These are phyloP conservation scores for Arctium lappa DNA, from an alignment of 129 eudicot genomes.

Conservation along the genomic window DNA sequence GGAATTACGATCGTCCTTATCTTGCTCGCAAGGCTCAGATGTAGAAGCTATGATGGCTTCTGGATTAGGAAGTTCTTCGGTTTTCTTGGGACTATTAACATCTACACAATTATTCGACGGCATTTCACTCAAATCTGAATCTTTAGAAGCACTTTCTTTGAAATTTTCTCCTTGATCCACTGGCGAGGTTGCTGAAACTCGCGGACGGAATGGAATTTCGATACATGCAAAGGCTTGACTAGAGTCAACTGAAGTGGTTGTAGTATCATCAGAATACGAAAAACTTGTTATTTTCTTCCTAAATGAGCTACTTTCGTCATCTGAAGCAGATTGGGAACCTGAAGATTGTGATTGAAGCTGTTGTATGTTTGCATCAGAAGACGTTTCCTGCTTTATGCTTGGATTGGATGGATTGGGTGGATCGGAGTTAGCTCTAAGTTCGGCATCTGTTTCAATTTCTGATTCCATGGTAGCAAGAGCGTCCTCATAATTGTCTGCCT, in stretches of 20 bases:
- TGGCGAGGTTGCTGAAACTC: slow-evolving; percentile 21
- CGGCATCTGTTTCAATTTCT: slow-evolving; percentile 69
- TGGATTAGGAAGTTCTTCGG: slow-evolving; percentile 25
- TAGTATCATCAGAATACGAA: slow-evolving; percentile 49
- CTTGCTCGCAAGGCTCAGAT: slow-evolving; percentile 8
- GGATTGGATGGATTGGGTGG: slow-evolving; percentile 30
- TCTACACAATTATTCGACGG: slow-evolving; percentile 16
- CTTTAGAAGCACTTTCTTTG: slow-evolving; percentile 19
- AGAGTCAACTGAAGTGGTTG: slow-evolving; percentile 42
- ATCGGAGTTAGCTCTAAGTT: slow-evolving; percentile 38
- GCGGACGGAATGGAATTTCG: slow-evolving; percentile 34
- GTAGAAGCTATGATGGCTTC: slow-evolving; percentile 25
- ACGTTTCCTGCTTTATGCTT: slow-evolving; percentile 19
- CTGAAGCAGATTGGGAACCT: slow-evolving; percentile 64
- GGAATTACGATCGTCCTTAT: slow-evolving; percentile 23
- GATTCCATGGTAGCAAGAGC: slow-evolving; percentile 81
- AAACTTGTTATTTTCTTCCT: slow-evolving; percentile 41
- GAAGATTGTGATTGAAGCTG: slow-evolving; percentile 39
- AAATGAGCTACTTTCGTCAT: slow-evolving; percentile 43
- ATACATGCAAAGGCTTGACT: slow-evolving; percentile 25
- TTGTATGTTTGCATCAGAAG: slow-evolving; percentile 39
- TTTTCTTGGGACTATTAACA: neutral
- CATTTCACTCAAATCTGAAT: slow-evolving; percentile 27
- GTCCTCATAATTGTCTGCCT: slow-evolving; percentile 69
- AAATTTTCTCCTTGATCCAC: slow-evolving; percentile 30